Base-by-base conservation (phyloP, 345 rosid genomes). In the Lepidium didymum region DNA sequence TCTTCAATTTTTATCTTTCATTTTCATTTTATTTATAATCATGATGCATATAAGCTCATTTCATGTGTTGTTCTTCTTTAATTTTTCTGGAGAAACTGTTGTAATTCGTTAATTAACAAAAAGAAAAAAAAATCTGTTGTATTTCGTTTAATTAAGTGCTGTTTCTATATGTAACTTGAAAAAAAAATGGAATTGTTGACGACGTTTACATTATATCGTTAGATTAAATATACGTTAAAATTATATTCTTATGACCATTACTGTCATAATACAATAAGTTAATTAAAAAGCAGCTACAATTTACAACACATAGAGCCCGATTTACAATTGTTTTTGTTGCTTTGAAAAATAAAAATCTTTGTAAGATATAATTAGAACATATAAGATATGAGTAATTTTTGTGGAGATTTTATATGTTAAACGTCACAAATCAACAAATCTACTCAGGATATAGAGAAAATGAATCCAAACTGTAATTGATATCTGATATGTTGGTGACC, bases 11-110 rank as follows among this genome's bases (percentile, higher is more conserved):
- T 50, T 60, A 19, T 5, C 25, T 64, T 73, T 38, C 5, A 19
- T 44, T 52, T 21, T 1, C 40, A 4, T 31, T 73, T 65, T 35
- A 65, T 73, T 41, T 66, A 66, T 56, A 7, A 21, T 33, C 55
- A 66, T 40, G 67, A 64, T 64, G 57, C 72, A 65, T 73, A 65
- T 50, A 65, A 10, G 67, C 11, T 34, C 41, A 64, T 51, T 64
- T 65, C 53, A 14, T 57, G 3, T 73, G 49, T 73, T 72, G 63
- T 25, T 72, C 15, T 73, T 59, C 34, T 50, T 65, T 65, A 31
- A 58, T 65, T 40, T 49, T 41, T 58, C 35, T 73, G 41, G 10
- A 57, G 23, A 72, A 38, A 37, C 33, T 56, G 18, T 65, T 58
- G 67, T 66, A 53, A 58, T 65, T 57, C 9, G 23, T 58, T 66